Evolutionary conservation across 345 rosid species (phyloP).

Genomic region (Firmiana major): DNA sequence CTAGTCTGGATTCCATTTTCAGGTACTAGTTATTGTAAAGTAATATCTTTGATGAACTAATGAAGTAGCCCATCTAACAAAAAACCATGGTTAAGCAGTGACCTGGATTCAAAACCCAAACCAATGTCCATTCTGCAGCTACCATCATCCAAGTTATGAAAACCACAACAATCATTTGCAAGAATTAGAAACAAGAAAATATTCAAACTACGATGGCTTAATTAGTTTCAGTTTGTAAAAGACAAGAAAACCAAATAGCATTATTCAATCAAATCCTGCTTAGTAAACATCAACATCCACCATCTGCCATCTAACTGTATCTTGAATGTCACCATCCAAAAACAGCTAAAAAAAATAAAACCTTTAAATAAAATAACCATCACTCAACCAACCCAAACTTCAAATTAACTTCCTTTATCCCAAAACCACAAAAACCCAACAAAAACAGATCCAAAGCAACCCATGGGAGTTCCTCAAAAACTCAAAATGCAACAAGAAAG

Average conservation of each 20-base stretch:
- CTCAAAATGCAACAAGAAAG: conserved; percentile 5
- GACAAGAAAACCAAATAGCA: conserved; percentile 4
- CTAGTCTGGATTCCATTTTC: background rate
- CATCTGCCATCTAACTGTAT: background rate
- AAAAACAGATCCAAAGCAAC: conserved; percentile 13
- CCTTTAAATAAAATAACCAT: background rate
- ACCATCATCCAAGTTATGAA: background rate
- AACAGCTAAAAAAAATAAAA: background rate
- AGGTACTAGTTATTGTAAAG: background rate
- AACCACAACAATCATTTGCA: background rate
- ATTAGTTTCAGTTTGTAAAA: background rate
- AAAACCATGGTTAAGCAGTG: background rate
- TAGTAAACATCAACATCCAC: background rate
- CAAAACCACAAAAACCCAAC: background rate
- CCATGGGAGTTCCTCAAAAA: conserved; percentile 7
- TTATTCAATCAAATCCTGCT: conserved; percentile 3
- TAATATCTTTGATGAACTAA: background rate
- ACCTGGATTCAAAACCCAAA: background rate
- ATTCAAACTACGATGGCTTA: background rate
- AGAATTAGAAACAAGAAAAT: background rate
- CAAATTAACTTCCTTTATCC: background rate
- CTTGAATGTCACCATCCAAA: background rate
- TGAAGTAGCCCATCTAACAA: background rate
- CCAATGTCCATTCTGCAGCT: background rate
- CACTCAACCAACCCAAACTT: background rate